phyloP scores from a whole-genome alignment of 345 rosid species.

The Passiflora organensis region DNA sequence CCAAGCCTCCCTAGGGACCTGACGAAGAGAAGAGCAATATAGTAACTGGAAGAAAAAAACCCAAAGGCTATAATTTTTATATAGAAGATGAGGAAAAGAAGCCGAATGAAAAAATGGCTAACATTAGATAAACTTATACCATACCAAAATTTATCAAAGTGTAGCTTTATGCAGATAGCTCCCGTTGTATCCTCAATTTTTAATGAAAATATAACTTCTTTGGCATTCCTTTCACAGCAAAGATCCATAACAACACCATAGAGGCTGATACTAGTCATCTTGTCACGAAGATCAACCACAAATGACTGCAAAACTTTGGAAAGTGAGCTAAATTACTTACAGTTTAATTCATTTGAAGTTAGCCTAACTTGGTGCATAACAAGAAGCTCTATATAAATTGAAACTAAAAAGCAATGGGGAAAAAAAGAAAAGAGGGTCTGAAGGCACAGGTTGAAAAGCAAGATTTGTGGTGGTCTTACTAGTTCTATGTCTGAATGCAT shows the following conservation, averaged over 20 bases:
- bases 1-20: slow-evolving; percentile 89
- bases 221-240: slow-evolving; percentile 35
- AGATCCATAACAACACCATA: slow-evolving; percentile 64
- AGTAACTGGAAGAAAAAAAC: slow-evolving; percentile 1
- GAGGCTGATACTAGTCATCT: slow-evolving; percentile 81
- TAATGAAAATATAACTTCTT: slow-evolving; percentile 49
- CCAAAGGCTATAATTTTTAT: no score
- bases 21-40: slow-evolving; percentile 10
- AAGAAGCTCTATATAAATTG: no score
- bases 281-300: slow-evolving; percentile 58
- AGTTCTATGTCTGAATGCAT: no score
- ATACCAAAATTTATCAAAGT: slow-evolving; percentile 69
- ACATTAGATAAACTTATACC: neutral
- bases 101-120: no score
- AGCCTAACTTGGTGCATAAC: no score
- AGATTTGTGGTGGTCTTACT: no score
- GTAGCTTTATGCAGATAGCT: slow-evolving; percentile 66
- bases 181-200: slow-evolving; percentile 71
- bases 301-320: slow-evolving; percentile 58
- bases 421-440: no score
- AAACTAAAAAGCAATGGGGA: neutral
- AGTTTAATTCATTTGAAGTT: no score
- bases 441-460: no score
- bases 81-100: no score
- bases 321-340: slow-evolving; percentile 22